These are phyloP conservation scores for Geotrichum klebahnii DNA, from an alignment of 1,139 yeast genomes.

Conservation along the genomic window DNA sequence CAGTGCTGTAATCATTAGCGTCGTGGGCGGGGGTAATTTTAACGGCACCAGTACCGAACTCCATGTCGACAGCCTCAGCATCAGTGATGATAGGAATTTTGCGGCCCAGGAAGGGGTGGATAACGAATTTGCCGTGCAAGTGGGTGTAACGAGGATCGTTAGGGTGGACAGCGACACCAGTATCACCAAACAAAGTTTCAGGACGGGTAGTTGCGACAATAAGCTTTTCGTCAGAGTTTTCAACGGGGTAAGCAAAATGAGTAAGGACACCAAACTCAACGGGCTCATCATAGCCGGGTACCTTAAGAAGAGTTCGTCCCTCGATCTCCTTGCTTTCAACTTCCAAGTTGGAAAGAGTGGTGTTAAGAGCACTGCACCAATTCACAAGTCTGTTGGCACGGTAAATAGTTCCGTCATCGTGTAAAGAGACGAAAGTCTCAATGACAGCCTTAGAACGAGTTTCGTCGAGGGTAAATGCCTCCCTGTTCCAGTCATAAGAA, in stretches of 20 bases:
- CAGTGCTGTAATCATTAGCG: constrained; percentile 92
- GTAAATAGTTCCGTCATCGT: constrained; percentile 92
- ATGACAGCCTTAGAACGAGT: constrained; percentile 72
- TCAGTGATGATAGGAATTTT: constrained; percentile 85
- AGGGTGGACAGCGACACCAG: constrained; percentile 96
- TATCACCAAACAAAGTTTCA: constrained; percentile 95
- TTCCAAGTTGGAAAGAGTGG: constrained; percentile 93
- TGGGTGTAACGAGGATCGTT: constrained; percentile 88
- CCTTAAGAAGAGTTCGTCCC: constrained; percentile 73
- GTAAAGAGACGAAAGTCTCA: constrained; percentile 86
- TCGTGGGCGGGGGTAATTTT: constrained; percentile 98
- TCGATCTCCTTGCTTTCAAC: constrained; percentile 87
- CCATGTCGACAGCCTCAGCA: constrained; percentile 95
- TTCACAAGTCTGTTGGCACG: constrained; percentile 90
- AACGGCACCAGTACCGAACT: constrained; percentile 99
- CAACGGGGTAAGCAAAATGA: constrained; percentile 86
- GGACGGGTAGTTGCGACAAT: constrained; percentile 98
- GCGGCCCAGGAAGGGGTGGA: constrained; percentile 87
- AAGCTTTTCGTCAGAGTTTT: constrained; percentile 79
- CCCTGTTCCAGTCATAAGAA: constrained; percentile 92
- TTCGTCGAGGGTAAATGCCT: constrained; percentile 88
- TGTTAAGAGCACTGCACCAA: constrained; percentile 93
- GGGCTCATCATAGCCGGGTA: constrained; percentile 86
- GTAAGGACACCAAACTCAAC: constrained; percentile 96
- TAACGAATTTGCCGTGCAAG: constrained; percentile 85